These are phyloP conservation scores for Rubia tinctorum DNA, from an alignment of 305 asterid species.

Conservation along the genomic window DNA sequence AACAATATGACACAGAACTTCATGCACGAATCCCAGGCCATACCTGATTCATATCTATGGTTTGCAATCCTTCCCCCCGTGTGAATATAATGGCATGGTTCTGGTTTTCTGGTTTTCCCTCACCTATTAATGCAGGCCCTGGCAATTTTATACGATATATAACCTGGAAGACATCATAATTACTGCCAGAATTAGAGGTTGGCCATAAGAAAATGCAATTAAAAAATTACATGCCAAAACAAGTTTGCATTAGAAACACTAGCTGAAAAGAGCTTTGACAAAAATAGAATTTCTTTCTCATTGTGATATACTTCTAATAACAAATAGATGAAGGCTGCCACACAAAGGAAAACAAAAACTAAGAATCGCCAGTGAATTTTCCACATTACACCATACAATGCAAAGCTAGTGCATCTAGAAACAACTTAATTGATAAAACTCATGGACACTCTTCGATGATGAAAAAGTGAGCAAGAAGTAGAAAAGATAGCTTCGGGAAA, in stretches of 20 bases:
- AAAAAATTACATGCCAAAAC: background rate
- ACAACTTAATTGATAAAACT: background rate
- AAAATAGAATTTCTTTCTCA: background rate
- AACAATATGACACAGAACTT: background rate
- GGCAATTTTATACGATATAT: slow-evolving; percentile 95
- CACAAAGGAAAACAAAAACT: background rate
- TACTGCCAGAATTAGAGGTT: background rate
- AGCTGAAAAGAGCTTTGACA: slow-evolving; percentile 10
- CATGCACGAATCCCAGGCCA: background rate
- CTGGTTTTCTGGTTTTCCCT: slow-evolving; percentile 99
- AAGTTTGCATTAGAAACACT: background rate
- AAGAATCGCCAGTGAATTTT: slow-evolving; percentile 1
- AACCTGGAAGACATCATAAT: slow-evolving; percentile 41
- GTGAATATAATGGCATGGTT: slow-evolving; percentile 98
- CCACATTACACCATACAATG: background rate
- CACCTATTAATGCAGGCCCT: slow-evolving; percentile 93
- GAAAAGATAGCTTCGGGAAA: background rate
- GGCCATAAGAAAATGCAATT: background rate
- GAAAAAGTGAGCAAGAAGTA: background rate
- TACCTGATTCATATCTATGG: slow-evolving; percentile 99
- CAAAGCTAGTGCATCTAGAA: background rate
- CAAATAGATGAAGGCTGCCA: background rate
- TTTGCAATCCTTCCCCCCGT: slow-evolving; percentile 99
- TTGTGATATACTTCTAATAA: background rate
- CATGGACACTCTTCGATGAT: background rate